Conservation (phyloP, 345 rosid genomes). For the Salix purpurea region DNA sequence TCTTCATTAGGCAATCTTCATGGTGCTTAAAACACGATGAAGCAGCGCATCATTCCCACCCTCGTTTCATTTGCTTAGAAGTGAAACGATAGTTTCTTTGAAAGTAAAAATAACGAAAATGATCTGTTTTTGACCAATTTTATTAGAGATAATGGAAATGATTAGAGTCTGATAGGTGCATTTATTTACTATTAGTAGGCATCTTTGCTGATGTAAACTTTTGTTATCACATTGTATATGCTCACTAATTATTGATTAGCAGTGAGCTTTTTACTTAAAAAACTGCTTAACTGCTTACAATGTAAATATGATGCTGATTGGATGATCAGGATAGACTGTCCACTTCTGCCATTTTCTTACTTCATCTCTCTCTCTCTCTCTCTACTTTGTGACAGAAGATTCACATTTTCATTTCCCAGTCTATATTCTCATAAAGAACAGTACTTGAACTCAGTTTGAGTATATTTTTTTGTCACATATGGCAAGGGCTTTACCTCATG, state of each 20-base stretch:
- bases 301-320: slow-evolving; percentile 1
- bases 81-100: neutral
- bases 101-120: neutral
- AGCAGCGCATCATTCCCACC: neutral
- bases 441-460: neutral
- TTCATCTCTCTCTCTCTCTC: neutral
- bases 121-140: neutral
- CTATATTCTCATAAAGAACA: neutral
- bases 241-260: neutral
- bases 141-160: neutral
- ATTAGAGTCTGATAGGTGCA: neutral
- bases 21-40: neutral
- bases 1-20: neutral
- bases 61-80: neutral
- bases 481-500: slow-evolving; percentile 13
- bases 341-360: neutral
- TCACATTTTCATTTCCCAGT: neutral
- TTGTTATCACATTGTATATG: neutral
- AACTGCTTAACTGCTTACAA: neutral
- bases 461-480: slow-evolving; percentile 4
- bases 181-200: neutral
- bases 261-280: neutral
- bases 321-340: neutral
- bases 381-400: neutral
- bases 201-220: neutral